These are phyloP conservation scores for Antarctomyces pellizariae DNA, from an alignment of 495 filamentous ascomycete genomes.

Conservation along the genomic window DNA sequence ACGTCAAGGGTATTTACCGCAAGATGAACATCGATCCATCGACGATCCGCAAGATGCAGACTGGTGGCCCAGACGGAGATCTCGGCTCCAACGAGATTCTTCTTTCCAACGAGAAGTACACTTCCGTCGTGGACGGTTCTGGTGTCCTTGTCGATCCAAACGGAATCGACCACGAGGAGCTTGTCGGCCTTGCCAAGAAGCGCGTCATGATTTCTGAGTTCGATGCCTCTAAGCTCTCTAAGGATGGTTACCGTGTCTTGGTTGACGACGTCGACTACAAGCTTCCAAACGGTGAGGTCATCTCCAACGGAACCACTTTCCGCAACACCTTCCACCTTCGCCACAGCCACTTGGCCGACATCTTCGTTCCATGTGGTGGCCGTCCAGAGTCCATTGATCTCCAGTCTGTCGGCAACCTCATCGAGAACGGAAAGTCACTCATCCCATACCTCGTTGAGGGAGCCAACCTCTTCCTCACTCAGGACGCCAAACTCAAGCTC, in stretches of 20 bases:
- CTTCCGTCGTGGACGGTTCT: constrained; percentile 76
- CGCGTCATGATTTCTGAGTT: constrained; percentile 80
- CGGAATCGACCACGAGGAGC: constrained; percentile 64
- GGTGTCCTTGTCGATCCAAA: constrained; percentile 87
- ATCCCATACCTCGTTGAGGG: constrained; percentile 95
- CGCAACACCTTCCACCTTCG: constrained; percentile 93
- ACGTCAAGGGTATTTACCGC: constrained; percentile 87
- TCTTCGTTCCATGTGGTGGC: constrained; percentile 90
- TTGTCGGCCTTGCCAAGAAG: constrained; percentile 62
- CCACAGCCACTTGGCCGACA: constrained; percentile 46
- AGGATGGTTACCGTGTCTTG: constrained; percentile 74
- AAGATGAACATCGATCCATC: constrained; percentile 74
- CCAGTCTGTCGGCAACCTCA: constrained; percentile 59
- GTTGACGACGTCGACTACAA: constrained; percentile 74
- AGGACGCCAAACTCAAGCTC: constrained; percentile 86
- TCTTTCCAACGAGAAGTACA: constrained; percentile 86
- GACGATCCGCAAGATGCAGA: constrained; percentile 79
- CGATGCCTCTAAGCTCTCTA: constrained; percentile 63
- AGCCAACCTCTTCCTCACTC: constrained; percentile 95
- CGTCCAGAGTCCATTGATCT: constrained; percentile 94
- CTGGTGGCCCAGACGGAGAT: constrained; percentile 90
- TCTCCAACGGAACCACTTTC: constrained; percentile 84
- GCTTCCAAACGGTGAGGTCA: constrained; percentile 63
- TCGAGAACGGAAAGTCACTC: constrained; percentile 56
- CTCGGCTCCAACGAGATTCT: constrained; percentile 95